Evolutionary conservation across 345 rosid genomes (phyloP), one percentile per base, ranked within the genome.

Genomic region (Diplotaxis tenuifolia): DNA sequence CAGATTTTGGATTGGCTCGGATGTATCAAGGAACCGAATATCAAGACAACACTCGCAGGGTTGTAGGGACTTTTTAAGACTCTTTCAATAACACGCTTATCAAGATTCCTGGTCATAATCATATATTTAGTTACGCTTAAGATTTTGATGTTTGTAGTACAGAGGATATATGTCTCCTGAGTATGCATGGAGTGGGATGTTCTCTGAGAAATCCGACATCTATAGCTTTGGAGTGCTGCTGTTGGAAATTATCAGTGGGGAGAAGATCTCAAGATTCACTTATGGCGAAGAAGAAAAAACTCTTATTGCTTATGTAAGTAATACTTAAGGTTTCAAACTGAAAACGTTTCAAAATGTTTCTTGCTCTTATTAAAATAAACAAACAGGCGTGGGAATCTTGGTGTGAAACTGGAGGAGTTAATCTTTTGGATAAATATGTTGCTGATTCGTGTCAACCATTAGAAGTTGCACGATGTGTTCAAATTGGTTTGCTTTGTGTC

Each of bases 211-310:
- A 16, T 84, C 87, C 0, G 86, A 84, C 15, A 75, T 84, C 1
- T 84, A 82, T 20, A 82, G 85, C 79, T 84, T 82, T 1, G 86
- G 83, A 14, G 89, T 84, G 14, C 7, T 82, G 20, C 50, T 84
- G 23, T 10, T 73, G 23, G 77, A 73, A 29, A 73, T 74, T 21
- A 74, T 74, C 14, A 66, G 67, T 4, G 61, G 72, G 0, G 54
- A 67, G 5, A 74, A 50, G 67, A 67, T 74, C 16, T 67, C 78
- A 74, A 58, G 67, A 12, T 74, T 74, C 53, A 42, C 49, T 12
- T 42, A 28, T 66, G 78, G 67, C 0, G 60, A 31, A 29, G 40
- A 66, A 1, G 60, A 28, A 0, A 74, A 74, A 66, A 57, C 59
- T 7, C 78, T 74, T 32, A 25, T 67, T 32, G 72, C 72, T 31